Conservation (phyloP, 345 rosid genomes). For the Salix exigua region DNA sequence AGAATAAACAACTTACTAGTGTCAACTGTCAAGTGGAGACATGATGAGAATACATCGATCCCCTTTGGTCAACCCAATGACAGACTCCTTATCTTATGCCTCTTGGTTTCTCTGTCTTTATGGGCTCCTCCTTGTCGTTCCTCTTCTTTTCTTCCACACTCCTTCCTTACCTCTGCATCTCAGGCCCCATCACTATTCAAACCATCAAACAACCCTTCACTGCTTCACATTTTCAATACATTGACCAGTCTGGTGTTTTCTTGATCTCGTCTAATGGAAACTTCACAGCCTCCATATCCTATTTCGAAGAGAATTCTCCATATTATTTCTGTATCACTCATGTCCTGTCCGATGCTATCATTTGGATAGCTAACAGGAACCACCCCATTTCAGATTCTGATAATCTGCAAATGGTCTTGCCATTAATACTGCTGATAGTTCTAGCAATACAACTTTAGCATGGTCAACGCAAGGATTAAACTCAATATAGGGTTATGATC, state of each 20-base stretch:
- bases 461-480: conserved; percentile 15
- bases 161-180: too few relatives aligned
- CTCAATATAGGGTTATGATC: too few relatives aligned
- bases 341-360: not conserved
- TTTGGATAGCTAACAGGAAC: conserved; percentile 25
- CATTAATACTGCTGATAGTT: not conserved
- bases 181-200: not conserved
- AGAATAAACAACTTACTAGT: too few relatives aligned
- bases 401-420: conserved; percentile 11
- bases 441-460: not conserved
- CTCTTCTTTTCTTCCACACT: too few relatives aligned
- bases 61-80: too few relatives aligned
- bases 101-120: too few relatives aligned
- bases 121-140: too few relatives aligned
- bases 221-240: conserved; percentile 4
- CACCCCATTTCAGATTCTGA: conserved; percentile 15
- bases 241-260: conserved; percentile 20
- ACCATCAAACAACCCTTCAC: conserved; percentile 23
- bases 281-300: conserved; percentile 15
- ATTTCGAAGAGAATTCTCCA: not conserved
- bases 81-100: too few relatives aligned
- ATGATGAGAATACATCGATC: too few relatives aligned
- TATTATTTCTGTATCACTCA: conserved; percentile 24
- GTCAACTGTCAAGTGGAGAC: too few relatives aligned
- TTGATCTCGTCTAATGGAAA: conserved; percentile 13